Percentiles rank a stretch among this genome's conserved stretches.
Conservation (phyloP, 1,284 basidiomycete species). For the Cryptococcus neoformans region DNA sequence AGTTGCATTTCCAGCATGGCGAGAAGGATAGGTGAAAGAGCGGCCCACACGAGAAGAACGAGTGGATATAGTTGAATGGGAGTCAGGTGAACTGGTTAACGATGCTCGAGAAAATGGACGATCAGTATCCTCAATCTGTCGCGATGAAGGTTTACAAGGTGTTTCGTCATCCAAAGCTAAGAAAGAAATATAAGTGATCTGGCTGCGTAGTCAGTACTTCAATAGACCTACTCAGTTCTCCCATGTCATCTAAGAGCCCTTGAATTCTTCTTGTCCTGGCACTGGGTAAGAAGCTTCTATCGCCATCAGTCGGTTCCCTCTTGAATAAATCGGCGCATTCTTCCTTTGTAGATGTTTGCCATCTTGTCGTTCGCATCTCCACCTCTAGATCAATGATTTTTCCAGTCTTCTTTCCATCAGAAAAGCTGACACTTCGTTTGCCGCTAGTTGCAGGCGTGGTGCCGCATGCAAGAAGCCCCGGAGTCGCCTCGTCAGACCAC, state of each 20-base stretch:
- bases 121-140: constrained; percentile 20
- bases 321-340: constrained; percentile 42
- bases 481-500: constrained; percentile 40
- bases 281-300: constrained; percentile 56
- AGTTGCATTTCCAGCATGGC: constrained; percentile 59
- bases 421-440: constrained; percentile 87
- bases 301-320: constrained; percentile 29
- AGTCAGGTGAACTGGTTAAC: constrained; percentile 10
- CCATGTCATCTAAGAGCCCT: constrained; percentile 68
- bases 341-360: constrained; percentile 12
- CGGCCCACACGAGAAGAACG: constrained; percentile 17
- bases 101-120: constrained; percentile 8
- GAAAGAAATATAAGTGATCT: background rate
- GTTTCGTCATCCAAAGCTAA: constrained; percentile 53
- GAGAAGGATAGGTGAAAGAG: constrained; percentile 5
- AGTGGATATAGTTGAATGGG: constrained; percentile 18
- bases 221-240: constrained; percentile 58
- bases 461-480: constrained; percentile 12
- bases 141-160: constrained; percentile 59
- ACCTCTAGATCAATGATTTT: constrained; percentile 65
- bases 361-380: constrained; percentile 7
- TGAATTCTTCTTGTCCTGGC: constrained; percentile 72
- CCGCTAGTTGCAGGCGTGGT: constrained; percentile 19
- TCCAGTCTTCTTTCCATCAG: constrained; percentile 80
- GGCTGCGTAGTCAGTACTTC: background rate